Conservation (phyloP, 1,139 yeast species). For the Trichomonascaceae sp. region DNA sequence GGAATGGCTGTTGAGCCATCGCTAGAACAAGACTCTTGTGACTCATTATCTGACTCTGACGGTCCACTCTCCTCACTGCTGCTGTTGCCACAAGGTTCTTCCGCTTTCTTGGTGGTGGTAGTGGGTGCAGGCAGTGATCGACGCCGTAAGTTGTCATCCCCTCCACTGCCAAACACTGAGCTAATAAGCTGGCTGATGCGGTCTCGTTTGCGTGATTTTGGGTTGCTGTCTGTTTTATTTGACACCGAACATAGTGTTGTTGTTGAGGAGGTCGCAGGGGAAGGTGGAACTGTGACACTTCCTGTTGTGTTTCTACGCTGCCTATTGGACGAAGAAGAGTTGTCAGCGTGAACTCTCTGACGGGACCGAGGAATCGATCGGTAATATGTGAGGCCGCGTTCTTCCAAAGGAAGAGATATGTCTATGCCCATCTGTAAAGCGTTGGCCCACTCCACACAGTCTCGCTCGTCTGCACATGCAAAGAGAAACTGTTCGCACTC, state of each 20-base stretch:
- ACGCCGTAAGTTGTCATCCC: background rate
- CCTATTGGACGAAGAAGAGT: background rate
- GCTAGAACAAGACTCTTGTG: background rate
- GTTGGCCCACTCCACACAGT: conserved; percentile 51
- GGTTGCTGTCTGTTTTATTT: background rate
- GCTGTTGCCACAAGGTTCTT: too few relatives aligned
- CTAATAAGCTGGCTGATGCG: background rate
- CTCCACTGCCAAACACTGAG: background rate
- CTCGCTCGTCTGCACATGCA: conserved; percentile 36
- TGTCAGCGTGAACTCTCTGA: conserved; percentile 5
- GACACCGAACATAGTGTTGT: conserved; percentile 1
- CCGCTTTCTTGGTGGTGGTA: background rate
- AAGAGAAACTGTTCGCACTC: conserved; percentile 58
- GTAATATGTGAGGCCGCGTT: conserved; percentile 24
- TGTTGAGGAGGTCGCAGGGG: conserved; percentile 1
- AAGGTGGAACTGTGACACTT: background rate
- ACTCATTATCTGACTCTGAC: too few relatives aligned
- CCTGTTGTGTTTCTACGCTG: background rate
- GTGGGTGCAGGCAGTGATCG: background rate
- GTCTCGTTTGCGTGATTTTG: background rate
- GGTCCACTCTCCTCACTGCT: too few relatives aligned
- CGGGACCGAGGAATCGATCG: conserved; percentile 24
- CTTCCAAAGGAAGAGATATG: conserved; percentile 29
- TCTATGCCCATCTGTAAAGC: conserved; percentile 29
- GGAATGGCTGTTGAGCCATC: background rate